phyloP scores from a whole-genome alignment of 2,329 filamentous ascomycete species.

The Dendryphion nanum region DNA sequence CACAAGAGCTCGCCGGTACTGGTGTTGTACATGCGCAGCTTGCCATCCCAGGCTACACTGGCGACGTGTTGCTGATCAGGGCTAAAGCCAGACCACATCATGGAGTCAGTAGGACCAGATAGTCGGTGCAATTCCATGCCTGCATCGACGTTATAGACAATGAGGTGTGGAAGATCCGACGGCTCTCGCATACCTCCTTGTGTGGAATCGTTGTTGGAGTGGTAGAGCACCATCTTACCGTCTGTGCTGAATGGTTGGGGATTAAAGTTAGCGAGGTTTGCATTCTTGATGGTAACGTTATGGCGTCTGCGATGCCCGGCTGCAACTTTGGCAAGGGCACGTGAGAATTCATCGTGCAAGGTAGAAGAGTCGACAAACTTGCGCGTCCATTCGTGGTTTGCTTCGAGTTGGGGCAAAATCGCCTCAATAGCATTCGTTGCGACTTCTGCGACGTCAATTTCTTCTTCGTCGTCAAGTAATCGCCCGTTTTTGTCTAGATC shows the following conservation, averaged over 20 bases:
- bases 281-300: slow-evolving; percentile 17
- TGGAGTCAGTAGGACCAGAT: slow-evolving; percentile 23
- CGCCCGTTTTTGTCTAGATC: slow-evolving; percentile 26
- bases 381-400: slow-evolving; percentile 24
- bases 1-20: slow-evolving; percentile 18
- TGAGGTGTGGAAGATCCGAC: slow-evolving; percentile 9
- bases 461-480: slow-evolving; percentile 25
- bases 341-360: slow-evolving; percentile 19
- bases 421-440: slow-evolving; percentile 26
- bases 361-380: slow-evolving; percentile 19
- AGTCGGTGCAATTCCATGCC: slow-evolving; percentile 15
- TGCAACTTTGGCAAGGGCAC: slow-evolving; percentile 15
- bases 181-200: slow-evolving; percentile 6
- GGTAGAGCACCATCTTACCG: slow-evolving; percentile 18
- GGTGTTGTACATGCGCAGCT: slow-evolving; percentile 24
- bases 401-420: slow-evolving; percentile 21
- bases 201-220: slow-evolving; percentile 9
- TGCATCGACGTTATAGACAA: slow-evolving; percentile 19
- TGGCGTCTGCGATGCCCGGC: slow-evolving; percentile 22
- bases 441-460: slow-evolving; percentile 17
- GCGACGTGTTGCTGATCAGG: slow-evolving; percentile 20
- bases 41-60: slow-evolving; percentile 28
- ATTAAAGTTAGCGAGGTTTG: slow-evolving; percentile 10
- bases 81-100: slow-evolving; percentile 27
- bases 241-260: slow-evolving; percentile 19